Conservation (phyloP, 495 filamentous ascomycete species). For the Beverwykella pulmonaria region DNA sequence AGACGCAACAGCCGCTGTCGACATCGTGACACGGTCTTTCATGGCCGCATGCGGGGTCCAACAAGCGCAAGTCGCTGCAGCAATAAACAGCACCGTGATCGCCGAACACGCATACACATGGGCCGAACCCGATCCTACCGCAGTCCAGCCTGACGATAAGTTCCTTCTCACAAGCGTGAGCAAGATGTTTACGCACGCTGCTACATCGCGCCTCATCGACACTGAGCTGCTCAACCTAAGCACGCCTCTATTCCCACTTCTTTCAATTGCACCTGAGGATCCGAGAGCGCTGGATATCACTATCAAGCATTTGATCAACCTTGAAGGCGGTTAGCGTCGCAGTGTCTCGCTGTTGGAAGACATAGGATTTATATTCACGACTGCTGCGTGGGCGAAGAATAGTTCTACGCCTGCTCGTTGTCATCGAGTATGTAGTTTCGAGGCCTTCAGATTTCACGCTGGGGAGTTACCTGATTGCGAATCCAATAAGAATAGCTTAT, state of each 20-base stretch:
- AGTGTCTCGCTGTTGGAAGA: background rate
- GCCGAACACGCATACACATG: slow-evolving; percentile 34
- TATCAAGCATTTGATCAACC: background rate
- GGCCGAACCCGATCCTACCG: slow-evolving; percentile 25
- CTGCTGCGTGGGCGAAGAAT: background rate
- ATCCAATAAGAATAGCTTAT: background rate
- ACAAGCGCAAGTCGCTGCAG: slow-evolving; percentile 33
- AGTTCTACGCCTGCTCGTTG: background rate
- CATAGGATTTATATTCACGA: background rate
- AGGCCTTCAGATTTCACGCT: background rate
- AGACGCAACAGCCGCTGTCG: background rate
- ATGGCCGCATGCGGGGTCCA: slow-evolving; percentile 19
- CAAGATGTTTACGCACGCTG: slow-evolving; percentile 29
- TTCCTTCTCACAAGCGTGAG: slow-evolving; percentile 34
- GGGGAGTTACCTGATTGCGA: background rate
- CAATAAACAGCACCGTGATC: slow-evolving; percentile 18
- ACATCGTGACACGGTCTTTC: background rate
- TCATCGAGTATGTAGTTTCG: background rate
- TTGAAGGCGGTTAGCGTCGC: background rate
- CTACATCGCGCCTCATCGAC: slow-evolving; percentile 24
- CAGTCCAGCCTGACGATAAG: slow-evolving; percentile 6
- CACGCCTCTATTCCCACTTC: background rate
- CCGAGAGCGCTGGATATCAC: background rate
- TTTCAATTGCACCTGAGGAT: background rate
- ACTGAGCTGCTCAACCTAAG: background rate